Evolutionary conservation across 2,329 filamentous ascomycete species (phyloP).

Genomic region (Zymoseptoria pseudotritici): DNA sequence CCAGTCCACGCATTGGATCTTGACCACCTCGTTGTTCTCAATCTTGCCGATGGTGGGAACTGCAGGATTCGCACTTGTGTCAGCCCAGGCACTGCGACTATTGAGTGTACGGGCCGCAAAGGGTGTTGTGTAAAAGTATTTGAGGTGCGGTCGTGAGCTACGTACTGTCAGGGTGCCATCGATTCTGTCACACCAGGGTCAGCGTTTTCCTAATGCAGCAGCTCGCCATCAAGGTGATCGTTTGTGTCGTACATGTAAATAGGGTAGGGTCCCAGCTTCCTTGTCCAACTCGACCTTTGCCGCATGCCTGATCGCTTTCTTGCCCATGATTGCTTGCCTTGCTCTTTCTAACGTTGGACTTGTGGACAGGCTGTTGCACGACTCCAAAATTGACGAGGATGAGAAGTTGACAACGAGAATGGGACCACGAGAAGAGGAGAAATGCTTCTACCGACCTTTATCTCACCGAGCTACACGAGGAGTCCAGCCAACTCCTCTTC

Average conservation of each 20-base stretch:
- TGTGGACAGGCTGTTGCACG: not conserved
- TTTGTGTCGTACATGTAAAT: slow-evolving; percentile 17
- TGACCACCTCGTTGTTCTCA: slow-evolving; percentile 77
- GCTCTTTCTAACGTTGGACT: not conserved
- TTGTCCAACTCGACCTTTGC: slow-evolving; percentile 67
- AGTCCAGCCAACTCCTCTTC: not conserved
- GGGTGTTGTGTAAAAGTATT: slow-evolving; percentile 45
- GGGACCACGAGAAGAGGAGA: not conserved
- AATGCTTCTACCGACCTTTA: not conserved
- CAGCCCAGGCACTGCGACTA: not conserved
- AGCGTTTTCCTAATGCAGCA: not conserved
- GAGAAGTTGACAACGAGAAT: not conserved
- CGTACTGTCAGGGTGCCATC: slow-evolving; percentile 87
- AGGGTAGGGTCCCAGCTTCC: slow-evolving; percentile 61
- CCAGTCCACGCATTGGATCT: slow-evolving; percentile 87
- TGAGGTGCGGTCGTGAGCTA: slow-evolving; percentile 75
- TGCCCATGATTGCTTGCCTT: slow-evolving; percentile 35
- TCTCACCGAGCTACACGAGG: not conserved
- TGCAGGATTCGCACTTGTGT: slow-evolving; percentile 31
- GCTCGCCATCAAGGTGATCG: slow-evolving; percentile 10
- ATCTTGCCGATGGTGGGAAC: slow-evolving; percentile 69
- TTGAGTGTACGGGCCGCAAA: no score
- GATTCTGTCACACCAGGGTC: slow-evolving; percentile 52
- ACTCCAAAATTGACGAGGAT: not conserved
- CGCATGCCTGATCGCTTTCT: slow-evolving; percentile 58